Evolutionary conservation across 1,284 basidiomycete species (phyloP).

Genomic region (Microbotryum violaceum): DNA sequence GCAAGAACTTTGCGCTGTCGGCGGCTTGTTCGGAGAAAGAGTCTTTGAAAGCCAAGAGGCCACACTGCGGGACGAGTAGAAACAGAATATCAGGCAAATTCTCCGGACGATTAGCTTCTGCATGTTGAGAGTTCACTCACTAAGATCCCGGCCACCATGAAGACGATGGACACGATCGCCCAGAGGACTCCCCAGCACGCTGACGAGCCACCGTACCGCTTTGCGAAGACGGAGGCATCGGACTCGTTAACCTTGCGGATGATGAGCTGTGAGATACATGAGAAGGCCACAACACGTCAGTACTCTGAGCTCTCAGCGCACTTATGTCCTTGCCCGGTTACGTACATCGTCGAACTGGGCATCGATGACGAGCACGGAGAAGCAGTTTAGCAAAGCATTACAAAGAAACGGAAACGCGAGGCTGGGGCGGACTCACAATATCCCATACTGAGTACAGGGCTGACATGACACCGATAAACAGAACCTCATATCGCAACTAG

Average conservation of each 20-base stretch:
- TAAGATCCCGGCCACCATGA: slow-evolving; percentile 73
- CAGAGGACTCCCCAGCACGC: slow-evolving; percentile 64
- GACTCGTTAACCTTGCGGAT: slow-evolving; percentile 78
- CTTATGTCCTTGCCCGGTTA: too few relatives aligned
- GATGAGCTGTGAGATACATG: slow-evolving; percentile 24
- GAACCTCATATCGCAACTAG: slow-evolving; percentile 42
- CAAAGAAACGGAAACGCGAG: too few relatives aligned
- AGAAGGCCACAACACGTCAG: neutral
- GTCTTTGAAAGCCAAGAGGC: slow-evolving; percentile 76
- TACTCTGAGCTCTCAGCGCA: neutral
- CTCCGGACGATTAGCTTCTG: slow-evolving; percentile 1
- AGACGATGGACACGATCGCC: slow-evolving; percentile 70
- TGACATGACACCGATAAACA: slow-evolving; percentile 94
- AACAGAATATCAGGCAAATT: neutral
- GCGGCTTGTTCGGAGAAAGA: slow-evolving; percentile 22
- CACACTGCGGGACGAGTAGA: slow-evolving; percentile 37
- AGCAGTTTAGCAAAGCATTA: too few relatives aligned
- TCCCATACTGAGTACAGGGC: slow-evolving; percentile 83
- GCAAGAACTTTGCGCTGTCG: slow-evolving; percentile 24
- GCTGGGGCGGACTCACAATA: slow-evolving; percentile 11
- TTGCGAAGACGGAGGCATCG: slow-evolving; percentile 83
- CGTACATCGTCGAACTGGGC: slow-evolving; percentile 10
- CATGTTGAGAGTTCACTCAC: slow-evolving; percentile 42
- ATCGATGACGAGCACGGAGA: too few relatives aligned
- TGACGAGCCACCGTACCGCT: slow-evolving; percentile 39